Evolutionary conservation across 257 asterid species (phyloP).

Genomic region (Schizonepeta tenuifolia): DNA sequence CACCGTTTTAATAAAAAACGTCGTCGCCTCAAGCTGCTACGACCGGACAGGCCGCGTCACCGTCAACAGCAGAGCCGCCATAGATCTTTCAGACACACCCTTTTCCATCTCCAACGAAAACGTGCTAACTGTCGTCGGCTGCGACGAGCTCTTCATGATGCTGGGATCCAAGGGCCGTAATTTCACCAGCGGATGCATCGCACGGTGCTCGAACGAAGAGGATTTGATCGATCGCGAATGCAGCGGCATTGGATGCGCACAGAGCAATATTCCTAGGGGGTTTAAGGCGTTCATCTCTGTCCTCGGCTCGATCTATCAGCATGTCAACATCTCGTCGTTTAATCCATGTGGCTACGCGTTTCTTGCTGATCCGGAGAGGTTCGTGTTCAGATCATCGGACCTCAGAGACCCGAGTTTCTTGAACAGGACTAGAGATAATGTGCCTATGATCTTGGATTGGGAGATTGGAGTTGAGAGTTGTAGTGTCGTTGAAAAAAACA

Average conservation of each 20-base stretch:
- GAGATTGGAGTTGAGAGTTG: constrained; percentile 57
- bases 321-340: constrained; percentile 34
- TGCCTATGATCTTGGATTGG: constrained; percentile 68
- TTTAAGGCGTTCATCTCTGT: constrained; percentile 28
- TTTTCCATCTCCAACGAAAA: constrained; percentile 45
- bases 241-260: constrained; percentile 66
- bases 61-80: neutral
- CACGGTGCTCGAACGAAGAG: constrained; percentile 36
- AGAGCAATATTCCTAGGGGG: constrained; percentile 55
- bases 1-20: constrained; percentile 26
- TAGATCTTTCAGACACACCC: constrained; percentile 23
- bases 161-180: constrained; percentile 30
- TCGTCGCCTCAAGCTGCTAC: constrained; percentile 37
- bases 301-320: neutral
- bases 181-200: constrained; percentile 46
- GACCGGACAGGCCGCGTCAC: neutral
- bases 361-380: constrained; percentile 52
- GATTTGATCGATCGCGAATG: constrained; percentile 58
- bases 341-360: constrained; percentile 54
- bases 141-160: constrained; percentile 45
- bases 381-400: constrained; percentile 37
- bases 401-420: constrained; percentile 36
- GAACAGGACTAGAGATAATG: constrained; percentile 36
- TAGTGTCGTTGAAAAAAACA: constrained; percentile 32
- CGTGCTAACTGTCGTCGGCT: constrained; percentile 49